These are phyloP conservation scores for Hawksworthiomyces lignivorus DNA, from an alignment of 2,329 filamentous ascomycete species.

Conservation along the genomic window DNA sequence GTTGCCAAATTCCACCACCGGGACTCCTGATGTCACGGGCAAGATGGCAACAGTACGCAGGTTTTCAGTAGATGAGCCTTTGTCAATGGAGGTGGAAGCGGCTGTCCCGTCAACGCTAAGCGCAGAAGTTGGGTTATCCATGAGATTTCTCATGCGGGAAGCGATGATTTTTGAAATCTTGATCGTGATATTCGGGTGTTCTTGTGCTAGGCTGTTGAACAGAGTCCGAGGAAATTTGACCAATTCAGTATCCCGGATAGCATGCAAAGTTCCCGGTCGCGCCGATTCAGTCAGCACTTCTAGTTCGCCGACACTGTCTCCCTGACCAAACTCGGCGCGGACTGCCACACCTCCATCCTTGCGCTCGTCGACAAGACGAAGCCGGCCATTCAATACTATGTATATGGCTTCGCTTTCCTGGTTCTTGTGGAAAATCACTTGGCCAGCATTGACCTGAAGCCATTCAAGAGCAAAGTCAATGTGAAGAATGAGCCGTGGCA, in stretches of 20 bases:
- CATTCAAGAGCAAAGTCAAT: constrained; percentile 98
- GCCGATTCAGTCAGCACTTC: constrained; percentile 93
- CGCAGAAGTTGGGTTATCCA: constrained; percentile 70
- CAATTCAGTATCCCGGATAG: constrained; percentile 91
- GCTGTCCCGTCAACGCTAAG: constrained; percentile 54
- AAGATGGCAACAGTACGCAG: constrained; percentile 87
- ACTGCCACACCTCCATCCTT: constrained; percentile 77
- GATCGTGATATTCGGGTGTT: constrained; percentile 96
- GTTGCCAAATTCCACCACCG: constrained; percentile 91
- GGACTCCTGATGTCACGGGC: constrained; percentile 83
- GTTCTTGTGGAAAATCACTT: constrained; percentile 86
- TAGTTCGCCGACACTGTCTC: constrained; percentile 93
- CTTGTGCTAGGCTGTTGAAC: constrained; percentile 95
- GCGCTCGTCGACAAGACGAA: constrained; percentile 76
- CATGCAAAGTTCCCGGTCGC: constrained; percentile 85
- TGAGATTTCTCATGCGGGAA: constrained; percentile 80
- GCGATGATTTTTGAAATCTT: constrained; percentile 99
- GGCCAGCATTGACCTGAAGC: constrained; percentile 92
- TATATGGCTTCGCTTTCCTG: constrained; percentile 99
- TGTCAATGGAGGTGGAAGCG: constrained; percentile 51
- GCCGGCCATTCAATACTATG: constrained; percentile 87
- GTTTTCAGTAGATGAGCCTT: constrained; percentile 80
- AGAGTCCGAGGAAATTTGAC: constrained; percentile 93
- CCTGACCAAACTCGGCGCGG: constrained; percentile 88
- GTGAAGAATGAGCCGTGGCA: constrained; percentile 84